Evolutionary conservation across 2,329 filamentous ascomycete genomes (phyloP), one percentile per base, ranked within the genome.

Genomic region (Albifimbria verrucaria): DNA sequence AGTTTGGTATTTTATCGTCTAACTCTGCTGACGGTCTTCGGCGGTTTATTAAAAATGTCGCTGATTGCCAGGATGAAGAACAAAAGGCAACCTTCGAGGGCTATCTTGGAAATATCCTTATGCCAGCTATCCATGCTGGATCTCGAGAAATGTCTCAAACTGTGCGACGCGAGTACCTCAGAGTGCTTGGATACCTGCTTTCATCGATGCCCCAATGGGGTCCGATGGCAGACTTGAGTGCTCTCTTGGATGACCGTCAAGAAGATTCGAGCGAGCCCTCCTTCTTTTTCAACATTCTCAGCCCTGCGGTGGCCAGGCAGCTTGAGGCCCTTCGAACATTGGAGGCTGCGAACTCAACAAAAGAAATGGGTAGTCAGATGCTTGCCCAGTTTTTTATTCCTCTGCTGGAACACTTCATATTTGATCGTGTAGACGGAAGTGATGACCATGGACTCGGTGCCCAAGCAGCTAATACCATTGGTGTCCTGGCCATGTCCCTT

Each of bases 261-360:
- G 90, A 95, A 55, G 89, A 92, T 46, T 71, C 75, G 22, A 69
- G 75, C 2, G 80, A 83, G 53, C 75, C 79, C 11, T 89, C 90
- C 1, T 97, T 99, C 75, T 99, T 97, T 76, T 89, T 83, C 69
- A 96, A 97, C 62, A 85, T 97, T 44, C 76, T 97, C 32, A 92
- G 94, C 64, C 93, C 96, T 47, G 92, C 96, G 49, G 87, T 92
- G 32, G 87, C 94, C 55, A 86, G 90, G 58, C 89, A 96, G 63
- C 79, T 95, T 51, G 88, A 92, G 60, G 92, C 94, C 3, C 76
- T 99, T 36, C 86, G 89, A 54, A 81, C 90, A 52, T 77, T 99
- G 12, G 86, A 89, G 52, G 75, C 80, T 9, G 87, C 88, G 57
- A 89, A 90, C 52, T 69, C 76, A 10, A 79, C 79, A 52, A 78